A percentile compares a stretch with the other conserved stretches of the same genome.
Evolutionary conservation across 2,329 filamentous ascomycete genomes (phyloP).

Genomic region (Pestalotiopsis sp.): DNA sequence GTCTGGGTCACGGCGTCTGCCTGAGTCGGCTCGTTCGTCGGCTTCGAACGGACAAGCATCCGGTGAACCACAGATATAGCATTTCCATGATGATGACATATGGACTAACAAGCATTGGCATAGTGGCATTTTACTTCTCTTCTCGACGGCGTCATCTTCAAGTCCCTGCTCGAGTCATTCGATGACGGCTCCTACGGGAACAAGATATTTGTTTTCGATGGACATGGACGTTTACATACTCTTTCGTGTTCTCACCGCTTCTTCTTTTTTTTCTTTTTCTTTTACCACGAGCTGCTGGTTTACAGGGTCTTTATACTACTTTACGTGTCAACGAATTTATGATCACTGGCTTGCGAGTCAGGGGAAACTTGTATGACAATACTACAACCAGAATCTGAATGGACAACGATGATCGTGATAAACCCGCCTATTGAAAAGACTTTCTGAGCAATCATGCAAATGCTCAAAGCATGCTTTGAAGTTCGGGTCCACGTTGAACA

Average conservation of each 20-base stretch:
- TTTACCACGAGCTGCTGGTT: not conserved
- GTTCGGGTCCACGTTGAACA: no score
- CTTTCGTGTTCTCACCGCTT: not conserved
- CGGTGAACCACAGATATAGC: no score
- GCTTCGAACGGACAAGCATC: not conserved
- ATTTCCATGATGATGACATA: not conserved
- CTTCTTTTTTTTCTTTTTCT: not conserved
- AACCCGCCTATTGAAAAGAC: no score
- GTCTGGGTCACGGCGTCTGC: not conserved
- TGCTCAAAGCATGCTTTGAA: no score
- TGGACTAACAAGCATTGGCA: not conserved
- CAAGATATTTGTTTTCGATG: not conserved
- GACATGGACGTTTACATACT: not conserved
- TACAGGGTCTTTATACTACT: not conserved
- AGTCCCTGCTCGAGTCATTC: not conserved
- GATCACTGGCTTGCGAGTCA: not conserved
- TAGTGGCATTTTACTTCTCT: not conserved
- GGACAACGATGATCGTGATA: no score
- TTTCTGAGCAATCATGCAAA: no score
- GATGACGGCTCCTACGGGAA: not conserved
- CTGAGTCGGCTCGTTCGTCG: not conserved
- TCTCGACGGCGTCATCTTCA: not conserved
- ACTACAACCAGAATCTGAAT: not conserved
- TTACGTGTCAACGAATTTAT: not conserved
- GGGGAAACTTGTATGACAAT: not conserved